Evolutionary conservation across 139 green algal genomes (phyloP).

Genomic region (Chlorella ohadii): DNA sequence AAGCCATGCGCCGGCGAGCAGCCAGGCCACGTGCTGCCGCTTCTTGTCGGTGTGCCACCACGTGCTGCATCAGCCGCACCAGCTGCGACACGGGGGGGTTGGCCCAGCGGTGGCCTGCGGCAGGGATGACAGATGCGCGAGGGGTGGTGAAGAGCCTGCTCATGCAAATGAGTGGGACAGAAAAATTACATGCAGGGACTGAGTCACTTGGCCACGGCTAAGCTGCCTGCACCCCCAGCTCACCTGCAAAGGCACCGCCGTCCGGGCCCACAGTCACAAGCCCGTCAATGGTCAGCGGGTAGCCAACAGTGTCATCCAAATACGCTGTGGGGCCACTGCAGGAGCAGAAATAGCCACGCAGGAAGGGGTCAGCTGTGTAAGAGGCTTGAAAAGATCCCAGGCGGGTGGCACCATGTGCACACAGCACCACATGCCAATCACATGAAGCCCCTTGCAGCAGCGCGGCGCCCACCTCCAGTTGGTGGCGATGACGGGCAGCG

Average conservation of each 20-base stretch:
- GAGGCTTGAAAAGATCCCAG: too few relatives aligned
- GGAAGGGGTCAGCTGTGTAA: too few relatives aligned
- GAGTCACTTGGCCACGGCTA: too few relatives aligned
- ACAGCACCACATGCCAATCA: too few relatives aligned
- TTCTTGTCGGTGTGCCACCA: conserved; percentile 49
- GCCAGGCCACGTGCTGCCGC: conserved; percentile 42
- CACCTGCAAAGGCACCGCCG: conserved; percentile 31
- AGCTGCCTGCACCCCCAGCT: background rate
- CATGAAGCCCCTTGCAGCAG: too few relatives aligned
- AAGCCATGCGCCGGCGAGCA: conserved; percentile 57
- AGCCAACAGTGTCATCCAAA: conserved; percentile 55
- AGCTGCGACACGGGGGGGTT: conserved; percentile 60
- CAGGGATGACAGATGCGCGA: too few relatives aligned
- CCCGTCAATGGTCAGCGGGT: conserved; percentile 53
- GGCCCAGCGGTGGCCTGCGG: conserved; percentile 58
- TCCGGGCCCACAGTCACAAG: conserved; percentile 31
- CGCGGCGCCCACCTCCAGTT: conserved; percentile 49
- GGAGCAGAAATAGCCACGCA: too few relatives aligned
- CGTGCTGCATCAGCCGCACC: conserved; percentile 55
- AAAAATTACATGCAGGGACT: too few relatives aligned
- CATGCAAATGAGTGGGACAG: too few relatives aligned
- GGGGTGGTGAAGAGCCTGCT: too few relatives aligned
- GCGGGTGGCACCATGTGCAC: too few relatives aligned
- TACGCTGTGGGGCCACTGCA: conserved; percentile 70
- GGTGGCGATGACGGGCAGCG: conserved; percentile 68